Conservation (phyloP, 225 moss, liverwort and hornwort genomes). For the Thuidium tamariscinum region DNA sequence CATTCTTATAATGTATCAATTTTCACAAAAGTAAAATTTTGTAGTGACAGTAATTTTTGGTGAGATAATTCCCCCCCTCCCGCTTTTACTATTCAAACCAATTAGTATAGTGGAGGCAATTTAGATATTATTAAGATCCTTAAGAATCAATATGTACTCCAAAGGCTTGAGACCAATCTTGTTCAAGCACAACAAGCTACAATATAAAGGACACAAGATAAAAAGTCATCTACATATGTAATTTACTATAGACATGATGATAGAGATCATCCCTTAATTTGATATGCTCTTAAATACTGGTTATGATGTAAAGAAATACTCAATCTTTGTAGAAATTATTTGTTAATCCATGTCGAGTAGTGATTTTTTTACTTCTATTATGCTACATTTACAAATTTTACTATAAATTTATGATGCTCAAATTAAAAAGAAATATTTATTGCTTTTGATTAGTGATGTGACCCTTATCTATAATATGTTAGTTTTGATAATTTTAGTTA, state of each 20-base stretch:
- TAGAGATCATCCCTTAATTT: fast-evolving
- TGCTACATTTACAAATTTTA: neutral
- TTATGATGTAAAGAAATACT: neutral
- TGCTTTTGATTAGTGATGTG: neutral
- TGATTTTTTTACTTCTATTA: neutral
- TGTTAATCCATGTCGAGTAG: neutral
- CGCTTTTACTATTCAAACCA: neutral
- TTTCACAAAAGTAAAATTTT: neutral
- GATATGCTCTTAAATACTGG: fast-evolving
- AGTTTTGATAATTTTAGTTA: neutral
- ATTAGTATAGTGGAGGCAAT: neutral
- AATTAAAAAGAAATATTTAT: neutral
- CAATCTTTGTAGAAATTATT: neutral
- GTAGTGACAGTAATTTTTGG: neutral
- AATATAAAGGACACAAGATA: neutral
- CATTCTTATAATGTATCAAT: neutral
- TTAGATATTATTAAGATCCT: neutral
- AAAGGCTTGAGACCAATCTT: fast-evolving
- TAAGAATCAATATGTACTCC: neutral
- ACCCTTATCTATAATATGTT: fast-evolving
- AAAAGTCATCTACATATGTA: neutral
- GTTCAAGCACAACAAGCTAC: neutral
- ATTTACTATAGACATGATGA: fast-evolving
- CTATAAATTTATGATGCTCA: neutral
- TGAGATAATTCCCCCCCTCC: fast-evolving